These are phyloP conservation scores for Cerrena zonata DNA, from an alignment of 1,284 basidiomycete species.

Conservation along the genomic window DNA sequence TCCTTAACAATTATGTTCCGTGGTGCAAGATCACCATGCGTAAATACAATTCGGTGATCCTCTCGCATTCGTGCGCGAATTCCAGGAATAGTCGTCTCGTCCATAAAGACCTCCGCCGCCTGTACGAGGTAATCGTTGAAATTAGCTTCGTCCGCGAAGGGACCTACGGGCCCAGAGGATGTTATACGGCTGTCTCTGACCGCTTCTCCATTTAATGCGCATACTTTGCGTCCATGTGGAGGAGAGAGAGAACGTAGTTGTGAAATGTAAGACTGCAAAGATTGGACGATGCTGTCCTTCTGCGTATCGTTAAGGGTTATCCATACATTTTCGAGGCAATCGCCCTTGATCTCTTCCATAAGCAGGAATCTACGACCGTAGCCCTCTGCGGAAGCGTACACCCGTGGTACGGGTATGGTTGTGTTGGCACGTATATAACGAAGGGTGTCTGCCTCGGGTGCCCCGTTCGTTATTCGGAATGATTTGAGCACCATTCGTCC, in stretches of 20 bases:
- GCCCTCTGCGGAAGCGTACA: neutral
- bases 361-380: neutral
- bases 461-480: neutral
- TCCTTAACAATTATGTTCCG: constrained; percentile 13
- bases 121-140: neutral
- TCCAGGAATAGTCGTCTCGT: too few relatives aligned
- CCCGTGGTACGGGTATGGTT: constrained; percentile 1
- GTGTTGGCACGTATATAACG: neutral
- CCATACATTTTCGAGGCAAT: neutral
- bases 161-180: neutral
- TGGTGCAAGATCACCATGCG: constrained; percentile 12
- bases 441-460: neutral
- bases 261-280: neutral
- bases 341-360: neutral
- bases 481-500: too few relatives aligned
- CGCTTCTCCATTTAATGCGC: neutral
- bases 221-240: neutral
- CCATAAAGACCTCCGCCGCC: neutral
- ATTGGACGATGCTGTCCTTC: neutral
- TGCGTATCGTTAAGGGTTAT: neutral
- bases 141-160: neutral
- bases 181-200: neutral
- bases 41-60: constrained; percentile 9
- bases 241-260: neutral
- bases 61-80: constrained; percentile 5